A percentile compares a stretch with the other conserved stretches of the same genome.
phyloP scores from a whole-genome alignment of 75 land plant species.

The Selaginella tamariscina region DNA sequence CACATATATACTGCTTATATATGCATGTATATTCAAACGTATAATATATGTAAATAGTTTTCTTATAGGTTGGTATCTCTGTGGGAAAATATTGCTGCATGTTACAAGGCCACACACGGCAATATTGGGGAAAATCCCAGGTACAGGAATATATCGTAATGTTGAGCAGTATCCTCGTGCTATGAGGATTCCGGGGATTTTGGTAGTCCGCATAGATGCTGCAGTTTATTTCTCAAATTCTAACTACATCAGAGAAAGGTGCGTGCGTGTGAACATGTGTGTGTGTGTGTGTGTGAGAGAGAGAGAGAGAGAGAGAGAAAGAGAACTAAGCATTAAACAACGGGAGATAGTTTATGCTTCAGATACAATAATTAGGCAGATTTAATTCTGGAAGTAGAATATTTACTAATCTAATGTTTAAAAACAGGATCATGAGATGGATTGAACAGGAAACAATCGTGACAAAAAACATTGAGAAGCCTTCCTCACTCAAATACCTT shows the following conservation, averaged over 20 bases:
- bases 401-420: not conserved
- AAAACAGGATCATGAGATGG: slow-evolving; percentile 55
- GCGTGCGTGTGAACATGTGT: not conserved
- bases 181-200: slow-evolving; percentile 27
- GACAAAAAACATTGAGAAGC: slow-evolving; percentile 28
- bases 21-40: too few species aligned
- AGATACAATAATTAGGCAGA: not conserved
- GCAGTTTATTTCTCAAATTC: slow-evolving; percentile 51
- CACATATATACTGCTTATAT: not conserved
- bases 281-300: not conserved
- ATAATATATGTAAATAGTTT: too few species aligned
- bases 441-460: slow-evolving; percentile 53
- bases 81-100: slow-evolving; percentile 45
- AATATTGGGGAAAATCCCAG: slow-evolving; percentile 62
- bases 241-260: slow-evolving; percentile 54
- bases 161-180: slow-evolving; percentile 43
- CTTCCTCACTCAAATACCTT: slow-evolving; percentile 39
- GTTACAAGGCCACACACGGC: slow-evolving; percentile 59
- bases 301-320: too few species aligned
- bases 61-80: slow-evolving; percentile 59
- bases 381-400: not conserved
- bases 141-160: slow-evolving; percentile 42
- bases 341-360: not conserved
- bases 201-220: slow-evolving; percentile 42
- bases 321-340: not conserved